Evolutionary conservation across 306 rosid species (phyloP), one percentile per base, ranked within the genome.

Genomic region (Lithocarpus polystachyus): DNA sequence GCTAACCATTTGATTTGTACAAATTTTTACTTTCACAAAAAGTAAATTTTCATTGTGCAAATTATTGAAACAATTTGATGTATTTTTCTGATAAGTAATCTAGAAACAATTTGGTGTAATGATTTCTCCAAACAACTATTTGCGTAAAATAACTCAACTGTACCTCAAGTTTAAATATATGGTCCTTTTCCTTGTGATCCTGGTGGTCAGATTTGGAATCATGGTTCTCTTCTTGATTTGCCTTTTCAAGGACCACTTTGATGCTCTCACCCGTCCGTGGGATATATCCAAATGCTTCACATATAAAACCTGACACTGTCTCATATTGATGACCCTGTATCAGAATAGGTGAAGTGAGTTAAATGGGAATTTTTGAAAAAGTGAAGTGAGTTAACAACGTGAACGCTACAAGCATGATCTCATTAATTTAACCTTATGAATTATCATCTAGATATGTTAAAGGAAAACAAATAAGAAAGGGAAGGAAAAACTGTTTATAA

Each of bases 261-360:
- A 93, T 87, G 84, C 82, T 85, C 88, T 96, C 98, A 11, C 99
- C 99, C 5, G 98, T 96, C 88, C 96, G 90, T 18, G 98, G 99
- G 76, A 93, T 96, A 76, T 96, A 93, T 81, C 99, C 99, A 88
- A 95, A 95, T 67, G 94, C 90, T 86, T 90, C 99, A 23, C 99
- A 96, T 62, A 93, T 92, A 83, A 96, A 96, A 74, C 99, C 99
- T 0, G 99, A 96, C 45, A 96, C 99, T 1, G 99, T 96, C 88
- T 96, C 99, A 68, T 96, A 96, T 86, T 93, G 99, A 79, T 90
- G 93, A 84, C 97, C 99, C 99, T 96, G 89, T 71, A 74, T 77
- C 51, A 67, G 68, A 8, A 57, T 33, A 74, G 31, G 59, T 55
- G 75, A 73, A 23, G 51, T 40, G 51, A 48, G 17, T 19, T 35